phyloP scores from a whole-genome alignment of 106 monocot species.

The Dendrobium catenatum region DNA sequence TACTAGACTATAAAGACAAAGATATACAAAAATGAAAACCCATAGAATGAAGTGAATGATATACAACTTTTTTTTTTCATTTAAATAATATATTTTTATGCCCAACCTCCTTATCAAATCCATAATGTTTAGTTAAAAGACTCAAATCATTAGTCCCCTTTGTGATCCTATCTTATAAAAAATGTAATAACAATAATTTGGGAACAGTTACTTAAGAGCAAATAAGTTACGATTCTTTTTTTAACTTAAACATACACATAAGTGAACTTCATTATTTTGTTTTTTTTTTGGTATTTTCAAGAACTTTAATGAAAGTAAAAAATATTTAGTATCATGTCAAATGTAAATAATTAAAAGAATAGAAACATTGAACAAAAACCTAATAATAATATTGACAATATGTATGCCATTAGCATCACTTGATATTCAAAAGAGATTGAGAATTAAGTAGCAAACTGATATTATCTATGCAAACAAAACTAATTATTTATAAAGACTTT shows the following conservation, averaged over 20 bases:
- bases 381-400: neutral
- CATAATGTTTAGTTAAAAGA: neutral
- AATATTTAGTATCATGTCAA: neutral
- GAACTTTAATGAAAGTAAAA: neutral
- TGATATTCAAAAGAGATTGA: neutral
- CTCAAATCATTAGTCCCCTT: neutral
- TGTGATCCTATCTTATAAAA: neutral
- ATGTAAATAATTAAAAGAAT: neutral
- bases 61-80: neutral
- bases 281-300: no score
- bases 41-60: slow-evolving; percentile 4
- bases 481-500: neutral
- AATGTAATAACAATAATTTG: neutral
- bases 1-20: neutral
- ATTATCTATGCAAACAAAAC: neutral
- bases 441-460: neutral
- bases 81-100: neutral
- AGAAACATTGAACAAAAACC: neutral
- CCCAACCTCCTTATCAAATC: neutral
- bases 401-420: neutral
- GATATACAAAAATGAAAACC: neutral
- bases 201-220: no score
- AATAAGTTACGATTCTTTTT: no score
- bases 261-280: no score
- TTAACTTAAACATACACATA: no score